Base-by-base conservation (phyloP, 176 grass and related monocot genomes). In the Rhynchospora pubera region DNA sequence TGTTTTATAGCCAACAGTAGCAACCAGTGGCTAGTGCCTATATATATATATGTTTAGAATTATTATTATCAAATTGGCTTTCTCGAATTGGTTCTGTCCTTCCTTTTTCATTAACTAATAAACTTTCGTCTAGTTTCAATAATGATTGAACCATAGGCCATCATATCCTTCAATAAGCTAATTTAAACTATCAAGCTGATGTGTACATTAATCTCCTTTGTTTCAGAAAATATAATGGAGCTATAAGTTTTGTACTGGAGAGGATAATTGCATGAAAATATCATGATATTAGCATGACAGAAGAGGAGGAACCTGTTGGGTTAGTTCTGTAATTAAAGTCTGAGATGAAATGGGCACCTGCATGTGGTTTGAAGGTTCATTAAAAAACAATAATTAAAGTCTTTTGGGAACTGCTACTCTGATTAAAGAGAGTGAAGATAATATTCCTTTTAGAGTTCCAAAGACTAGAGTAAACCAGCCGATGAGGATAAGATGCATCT, bases 381-480 rank as follows among this genome's bases (percentile, higher is more conserved):
- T 39, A 39, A 39, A 39, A 39, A 39, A 39, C 4, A 39, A 39
- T 39, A 39, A 13, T 71, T 71, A 9, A 39, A 74, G 24, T n/a
- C 21, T 47, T 46, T 21, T 26, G 45, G 46, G 69, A 74, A 74
- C 69, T 52, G 46, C 10, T 26, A 50, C 69, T 51, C 23, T 73
- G 46, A 73, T 73, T 73, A 73, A 50, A 51, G 69, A 73, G 9
- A 23, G 42, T 72, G 44, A 71, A 71, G 44, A 47, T 73, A 50
- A 72, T 50, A 72, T 72, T 72, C 68, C 68, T 72, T 72, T 50
- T n/a, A 6, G 44, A 73, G 69, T 73, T 73, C 45, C 45, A n/a
- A 73, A 73, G 69, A 73, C 43, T 73, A 50, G 67, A 23, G 19
- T 51, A 67, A 28, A 52, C 5, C 6, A 74, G 11, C 26, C 6